Evolutionary conservation across 2,329 filamentous ascomycete species (phyloP), one percentile per base, ranked within the genome.

Genomic region (Gaeumannomyces tritici): DNA sequence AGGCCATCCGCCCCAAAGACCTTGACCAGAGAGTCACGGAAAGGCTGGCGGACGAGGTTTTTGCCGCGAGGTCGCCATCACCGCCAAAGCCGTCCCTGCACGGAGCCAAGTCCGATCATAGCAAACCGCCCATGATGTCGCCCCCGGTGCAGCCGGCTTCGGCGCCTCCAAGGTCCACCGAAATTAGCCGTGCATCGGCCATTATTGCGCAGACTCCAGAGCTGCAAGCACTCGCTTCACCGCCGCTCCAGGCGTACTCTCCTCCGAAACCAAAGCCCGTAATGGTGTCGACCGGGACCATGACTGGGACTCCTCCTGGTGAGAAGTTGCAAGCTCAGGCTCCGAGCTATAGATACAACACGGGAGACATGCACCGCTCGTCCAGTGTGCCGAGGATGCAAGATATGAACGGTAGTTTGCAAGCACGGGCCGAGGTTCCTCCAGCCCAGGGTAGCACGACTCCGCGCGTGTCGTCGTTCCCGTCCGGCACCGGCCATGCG

Each of bases 41-140:
- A 70, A 89, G 88, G 54, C 76, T 96, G 59, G 91, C 90, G 3
- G 92, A 97, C 69, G 88, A 96, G 70, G 91, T 88, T 0, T 97
- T 98, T 74, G 85, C 82, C 21, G 75, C 79, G 7, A n/a, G 21
- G 42, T 78, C 76, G 26, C 63, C 68, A 21, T 66, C 67, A 51
- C 69, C 70, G 35, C 57, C 63, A 54, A 70, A 67, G 51, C 65
- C 65, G 63, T 55, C 62, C 35, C 70, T 72, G 62, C 70, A 71
- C 27, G 58, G 64, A 27, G 26, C 60, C 26, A 54, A 59, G 28
- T 29, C 61, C 31, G 47, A 35, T 56, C 33, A 54, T 64, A 28
- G 62, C 66, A 4, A 61, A 15, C 54, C 64, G 4, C 64, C 69
- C 56, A 66, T 72, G 8, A 62, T 72, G 24, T 73, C 77, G n/a